A percentile compares a stretch with the other conserved stretches of the same genome.
Conservation (phyloP, 352 stramenopile species). For the Globisporangium apiculatum region DNA sequence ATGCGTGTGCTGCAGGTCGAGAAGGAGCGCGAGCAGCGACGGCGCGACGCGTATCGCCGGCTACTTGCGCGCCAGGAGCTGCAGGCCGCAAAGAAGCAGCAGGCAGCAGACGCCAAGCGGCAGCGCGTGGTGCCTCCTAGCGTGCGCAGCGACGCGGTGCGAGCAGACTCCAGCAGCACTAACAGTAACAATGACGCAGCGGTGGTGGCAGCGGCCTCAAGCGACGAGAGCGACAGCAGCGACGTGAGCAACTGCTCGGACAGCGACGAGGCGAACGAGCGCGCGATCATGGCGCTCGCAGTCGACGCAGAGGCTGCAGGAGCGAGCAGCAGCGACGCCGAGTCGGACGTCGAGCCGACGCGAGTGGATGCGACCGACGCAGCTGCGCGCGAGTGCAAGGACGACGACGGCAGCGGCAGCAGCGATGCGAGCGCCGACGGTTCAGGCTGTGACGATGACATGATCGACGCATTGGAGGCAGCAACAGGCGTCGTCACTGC, state of each 20-base stretch:
- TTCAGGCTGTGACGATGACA: neutral
- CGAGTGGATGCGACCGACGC: neutral
- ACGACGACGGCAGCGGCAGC: no score
- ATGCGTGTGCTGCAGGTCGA: slow-evolving; percentile 19
- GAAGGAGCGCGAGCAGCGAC: slow-evolving; percentile 36
- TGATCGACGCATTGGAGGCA: neutral
- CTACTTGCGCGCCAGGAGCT: slow-evolving; percentile 49
- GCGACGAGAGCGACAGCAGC: slow-evolving; percentile 29
- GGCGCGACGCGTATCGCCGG: slow-evolving; percentile 50
- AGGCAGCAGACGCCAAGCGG: slow-evolving; percentile 3
- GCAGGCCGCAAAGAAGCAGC: slow-evolving; percentile 23
- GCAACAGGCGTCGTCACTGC: neutral
- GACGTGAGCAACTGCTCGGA: slow-evolving; percentile 71
- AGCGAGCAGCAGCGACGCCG: neutral
- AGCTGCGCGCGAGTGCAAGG: neutral
- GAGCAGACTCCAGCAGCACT: neutral
- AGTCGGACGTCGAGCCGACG: no score
- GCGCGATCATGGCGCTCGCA: slow-evolving; percentile 39
- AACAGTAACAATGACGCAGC: neutral
- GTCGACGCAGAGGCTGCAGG: slow-evolving; percentile 9
- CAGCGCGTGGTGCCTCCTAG: no score
- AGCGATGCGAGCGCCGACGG: neutral
- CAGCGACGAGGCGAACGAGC: slow-evolving; percentile 45
- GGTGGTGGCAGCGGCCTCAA: neutral
- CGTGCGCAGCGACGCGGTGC: no score